A percentile compares a stretch with the other conserved stretches of the same genome.
phyloP scores from a whole-genome alignment of 2,329 filamentous ascomycete genomes.

The Trichoderma hamatum region DNA sequence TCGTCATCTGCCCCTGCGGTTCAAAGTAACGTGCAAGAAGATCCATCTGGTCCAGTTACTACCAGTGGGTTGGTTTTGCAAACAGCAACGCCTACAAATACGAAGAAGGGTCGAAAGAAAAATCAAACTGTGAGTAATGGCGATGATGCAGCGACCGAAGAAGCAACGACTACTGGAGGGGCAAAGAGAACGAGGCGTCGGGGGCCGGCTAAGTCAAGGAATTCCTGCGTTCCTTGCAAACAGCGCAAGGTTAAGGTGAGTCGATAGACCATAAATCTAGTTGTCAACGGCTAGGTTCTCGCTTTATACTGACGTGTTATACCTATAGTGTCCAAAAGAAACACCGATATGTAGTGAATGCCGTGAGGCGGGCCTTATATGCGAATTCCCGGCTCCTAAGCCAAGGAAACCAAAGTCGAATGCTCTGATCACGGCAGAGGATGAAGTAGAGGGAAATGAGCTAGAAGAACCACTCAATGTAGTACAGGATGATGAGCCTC shows the following conservation, averaged over 20 bases:
- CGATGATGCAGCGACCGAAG: not conserved
- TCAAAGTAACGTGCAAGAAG: slow-evolving; percentile 31
- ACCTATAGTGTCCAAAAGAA: slow-evolving; percentile 47
- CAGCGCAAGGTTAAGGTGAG: slow-evolving; percentile 45
- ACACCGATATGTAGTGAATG: slow-evolving; percentile 47
- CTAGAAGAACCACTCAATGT: slow-evolving; percentile 22
- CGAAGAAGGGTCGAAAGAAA: slow-evolving; percentile 9
- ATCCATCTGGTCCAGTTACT: slow-evolving; percentile 36
- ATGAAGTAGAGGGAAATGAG: slow-evolving; percentile 29
- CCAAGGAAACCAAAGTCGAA: slow-evolving; percentile 34
- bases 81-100: slow-evolving; percentile 28
- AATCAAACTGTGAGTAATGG: not conserved
- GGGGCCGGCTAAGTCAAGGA: slow-evolving; percentile 37
- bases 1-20: slow-evolving; percentile 31
- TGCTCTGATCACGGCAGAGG: slow-evolving; percentile 28
- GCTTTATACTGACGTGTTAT: slow-evolving; percentile 29
- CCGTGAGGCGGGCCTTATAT: slow-evolving; percentile 36
- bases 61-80: slow-evolving; percentile 40
- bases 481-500: slow-evolving; percentile 24
- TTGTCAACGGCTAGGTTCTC: not conserved
- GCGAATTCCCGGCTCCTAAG: slow-evolving; percentile 46
- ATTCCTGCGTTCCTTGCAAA: slow-evolving; percentile 43
- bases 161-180: slow-evolving; percentile 12
- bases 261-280: not conserved
- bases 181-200: slow-evolving; percentile 31